These are phyloP conservation scores for Achaetomiella virescens DNA, from an alignment of 495 filamentous ascomycete genomes.

Conservation along the genomic window DNA sequence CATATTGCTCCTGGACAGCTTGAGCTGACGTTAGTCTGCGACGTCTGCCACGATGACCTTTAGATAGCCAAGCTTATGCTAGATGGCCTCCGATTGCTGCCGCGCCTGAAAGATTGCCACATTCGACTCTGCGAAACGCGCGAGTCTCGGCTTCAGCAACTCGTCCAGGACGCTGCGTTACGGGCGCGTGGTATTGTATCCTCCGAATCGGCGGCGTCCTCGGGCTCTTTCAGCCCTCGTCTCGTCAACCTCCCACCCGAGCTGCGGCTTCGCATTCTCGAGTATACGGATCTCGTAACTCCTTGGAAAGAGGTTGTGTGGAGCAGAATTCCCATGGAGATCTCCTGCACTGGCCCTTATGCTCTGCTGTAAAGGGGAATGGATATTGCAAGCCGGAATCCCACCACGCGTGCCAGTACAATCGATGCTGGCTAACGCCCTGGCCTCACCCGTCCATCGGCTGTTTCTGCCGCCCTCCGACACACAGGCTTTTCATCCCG, in stretches of 20 bases:
- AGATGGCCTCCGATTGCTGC: background rate
- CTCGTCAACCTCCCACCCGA: constrained; percentile 4
- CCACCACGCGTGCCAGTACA: background rate
- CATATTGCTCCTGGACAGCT: constrained; percentile 1
- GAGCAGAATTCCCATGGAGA: background rate
- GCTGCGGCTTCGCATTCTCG: constrained; percentile 4
- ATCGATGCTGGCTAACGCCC: background rate
- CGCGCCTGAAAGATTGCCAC: constrained; percentile 6
- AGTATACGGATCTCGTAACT: constrained; percentile 10
- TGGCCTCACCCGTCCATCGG: background rate
- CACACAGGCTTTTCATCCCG: background rate
- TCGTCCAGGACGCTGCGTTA: background rate
- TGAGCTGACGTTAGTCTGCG: constrained; percentile 5
- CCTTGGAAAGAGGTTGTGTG: constrained; percentile 2
- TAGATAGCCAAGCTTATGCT: background rate
- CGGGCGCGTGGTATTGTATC: background rate
- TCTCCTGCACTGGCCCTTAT: background rate
- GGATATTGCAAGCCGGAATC: background rate
- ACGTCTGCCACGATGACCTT: background rate
- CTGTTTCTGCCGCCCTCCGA: constrained; percentile 1
- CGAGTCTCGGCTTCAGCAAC: background rate
- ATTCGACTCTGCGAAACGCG: background rate
- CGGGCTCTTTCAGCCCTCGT: background rate
- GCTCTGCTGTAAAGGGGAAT: background rate
- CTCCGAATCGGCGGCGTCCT: background rate